Evolutionary conservation across 805 yeast species (phyloP).

Genomic region (Aciculoconidium aculeatum): DNA sequence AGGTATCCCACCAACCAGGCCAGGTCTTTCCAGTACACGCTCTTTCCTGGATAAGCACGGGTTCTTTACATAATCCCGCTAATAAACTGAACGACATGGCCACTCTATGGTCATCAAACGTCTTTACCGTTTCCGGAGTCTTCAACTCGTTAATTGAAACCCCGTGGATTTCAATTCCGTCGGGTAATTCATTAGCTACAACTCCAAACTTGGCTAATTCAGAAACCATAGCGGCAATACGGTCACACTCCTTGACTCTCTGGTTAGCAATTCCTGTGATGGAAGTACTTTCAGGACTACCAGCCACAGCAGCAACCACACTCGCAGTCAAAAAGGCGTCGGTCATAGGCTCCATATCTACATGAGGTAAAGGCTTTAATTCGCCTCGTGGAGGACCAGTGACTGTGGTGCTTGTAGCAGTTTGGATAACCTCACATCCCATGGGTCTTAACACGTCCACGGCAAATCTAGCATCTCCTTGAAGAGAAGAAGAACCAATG

Average conservation of each 20-base stretch:
- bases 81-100: slow-evolving; percentile 94
- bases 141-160: slow-evolving; percentile 44
- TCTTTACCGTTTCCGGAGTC: slow-evolving; percentile 49
- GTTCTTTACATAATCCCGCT: slow-evolving; percentile 62
- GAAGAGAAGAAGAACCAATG: slow-evolving; percentile 85
- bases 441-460: slow-evolving; percentile 86
- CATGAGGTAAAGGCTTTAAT: slow-evolving; percentile 62
- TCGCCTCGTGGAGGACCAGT: slow-evolving; percentile 75
- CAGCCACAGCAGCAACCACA: slow-evolving; percentile 93
- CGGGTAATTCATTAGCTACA: slow-evolving; percentile 74
- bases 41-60: slow-evolving; percentile 77
- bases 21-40: slow-evolving; percentile 95
- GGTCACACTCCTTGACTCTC: slow-evolving; percentile 94
- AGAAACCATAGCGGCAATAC: slow-evolving; percentile 90
- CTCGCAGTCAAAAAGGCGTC: slow-evolving; percentile 97
- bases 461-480: slow-evolving; percentile 97
- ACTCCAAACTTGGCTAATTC: slow-evolving; percentile 92
- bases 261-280: slow-evolving; percentile 97
- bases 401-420: slow-evolving; percentile 83
- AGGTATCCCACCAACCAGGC: slow-evolving; percentile 99
- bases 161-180: slow-evolving; percentile 88
- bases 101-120: slow-evolving; percentile 95
- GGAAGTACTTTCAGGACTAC: slow-evolving; percentile 47
- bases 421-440: slow-evolving; percentile 89
- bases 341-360: slow-evolving; percentile 99